phyloP scores from a whole-genome alignment of 169 alveolate genomes.

The Cryptosporidium baileyi region DNA sequence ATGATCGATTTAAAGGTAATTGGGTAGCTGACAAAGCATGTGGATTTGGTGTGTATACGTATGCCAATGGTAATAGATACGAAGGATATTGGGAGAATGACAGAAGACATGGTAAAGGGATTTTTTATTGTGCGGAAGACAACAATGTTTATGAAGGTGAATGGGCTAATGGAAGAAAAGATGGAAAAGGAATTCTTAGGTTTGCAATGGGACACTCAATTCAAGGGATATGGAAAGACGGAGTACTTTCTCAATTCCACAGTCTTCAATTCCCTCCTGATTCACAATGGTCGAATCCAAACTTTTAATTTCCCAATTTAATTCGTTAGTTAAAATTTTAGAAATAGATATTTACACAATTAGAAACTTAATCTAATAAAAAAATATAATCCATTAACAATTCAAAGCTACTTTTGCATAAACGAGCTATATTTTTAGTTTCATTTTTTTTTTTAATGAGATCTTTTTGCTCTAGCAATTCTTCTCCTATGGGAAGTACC shows the following conservation, averaged over 20 bases:
- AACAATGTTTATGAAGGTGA: constrained; percentile 88
- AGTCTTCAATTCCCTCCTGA: constrained; percentile 61
- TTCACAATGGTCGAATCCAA: constrained; percentile 67
- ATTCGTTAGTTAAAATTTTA: constrained; percentile 6
- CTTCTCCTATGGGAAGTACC: constrained; percentile 58
- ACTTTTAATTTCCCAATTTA: background rate
- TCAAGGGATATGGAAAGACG: constrained; percentile 82
- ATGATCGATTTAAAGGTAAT: constrained; percentile 86
- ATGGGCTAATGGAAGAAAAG: constrained; percentile 85
- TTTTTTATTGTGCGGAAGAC: constrained; percentile 89
- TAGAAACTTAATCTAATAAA: constrained; percentile 1
- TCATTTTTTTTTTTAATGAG: constrained; percentile 15
- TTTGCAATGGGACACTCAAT: constrained; percentile 81
- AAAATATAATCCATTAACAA: too few species aligned
- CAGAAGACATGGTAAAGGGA: constrained; percentile 88
- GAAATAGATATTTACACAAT: constrained; percentile 12
- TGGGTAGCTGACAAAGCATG: constrained; percentile 95
- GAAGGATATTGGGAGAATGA: constrained; percentile 92
- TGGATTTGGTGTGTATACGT: constrained; percentile 90
- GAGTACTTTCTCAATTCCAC: constrained; percentile 70
- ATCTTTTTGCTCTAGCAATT: constrained; percentile 66
- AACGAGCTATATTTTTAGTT: too few species aligned
- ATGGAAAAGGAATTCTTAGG: constrained; percentile 86
- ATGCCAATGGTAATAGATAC: constrained; percentile 91
- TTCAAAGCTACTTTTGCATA: too few species aligned